Percentiles rank a stretch among this genome's conserved stretches.
phyloP scores from a whole-genome alignment of 805 yeast species.

The Zygosaccharomyces lentus region DNA sequence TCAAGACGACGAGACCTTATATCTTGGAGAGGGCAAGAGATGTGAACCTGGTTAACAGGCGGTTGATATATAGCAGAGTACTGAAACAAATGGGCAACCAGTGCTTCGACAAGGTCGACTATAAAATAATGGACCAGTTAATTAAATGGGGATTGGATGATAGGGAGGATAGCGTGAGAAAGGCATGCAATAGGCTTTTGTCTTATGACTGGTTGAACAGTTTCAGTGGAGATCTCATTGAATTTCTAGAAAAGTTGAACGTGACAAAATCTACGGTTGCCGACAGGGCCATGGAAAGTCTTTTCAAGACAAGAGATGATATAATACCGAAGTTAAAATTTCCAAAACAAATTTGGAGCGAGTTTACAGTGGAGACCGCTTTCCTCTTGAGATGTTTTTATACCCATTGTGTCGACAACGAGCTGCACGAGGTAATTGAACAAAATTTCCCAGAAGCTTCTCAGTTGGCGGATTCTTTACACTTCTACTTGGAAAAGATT shows the following conservation, averaged over 20 bases:
- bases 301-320: constrained; percentile 62
- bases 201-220: constrained; percentile 67
- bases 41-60: constrained; percentile 62
- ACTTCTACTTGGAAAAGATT: constrained; percentile 52
- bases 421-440: constrained; percentile 54
- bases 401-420: constrained; percentile 55
- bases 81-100: constrained; percentile 65
- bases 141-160: constrained; percentile 85
- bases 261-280: constrained; percentile 67
- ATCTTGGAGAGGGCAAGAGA: constrained; percentile 83
- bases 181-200: constrained; percentile 69
- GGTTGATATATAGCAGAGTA: constrained; percentile 64
- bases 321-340: constrained; percentile 55
- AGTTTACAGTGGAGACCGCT: constrained; percentile 68
- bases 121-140: constrained; percentile 56
- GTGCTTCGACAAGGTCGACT: constrained; percentile 34
- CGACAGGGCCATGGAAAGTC: constrained; percentile 56
- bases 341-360: constrained; percentile 62
- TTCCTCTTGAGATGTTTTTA: constrained; percentile 67
- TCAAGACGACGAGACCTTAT: constrained; percentile 47
- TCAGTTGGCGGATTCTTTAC: constrained; percentile 56
- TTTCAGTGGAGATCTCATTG: constrained; percentile 65
- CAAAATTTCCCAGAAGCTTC: constrained; percentile 75
- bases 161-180: constrained; percentile 68
- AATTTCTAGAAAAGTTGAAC: constrained; percentile 65